Conservation (phyloP, 176 grass and related monocot species). For the Aegilops speltoides region DNA sequence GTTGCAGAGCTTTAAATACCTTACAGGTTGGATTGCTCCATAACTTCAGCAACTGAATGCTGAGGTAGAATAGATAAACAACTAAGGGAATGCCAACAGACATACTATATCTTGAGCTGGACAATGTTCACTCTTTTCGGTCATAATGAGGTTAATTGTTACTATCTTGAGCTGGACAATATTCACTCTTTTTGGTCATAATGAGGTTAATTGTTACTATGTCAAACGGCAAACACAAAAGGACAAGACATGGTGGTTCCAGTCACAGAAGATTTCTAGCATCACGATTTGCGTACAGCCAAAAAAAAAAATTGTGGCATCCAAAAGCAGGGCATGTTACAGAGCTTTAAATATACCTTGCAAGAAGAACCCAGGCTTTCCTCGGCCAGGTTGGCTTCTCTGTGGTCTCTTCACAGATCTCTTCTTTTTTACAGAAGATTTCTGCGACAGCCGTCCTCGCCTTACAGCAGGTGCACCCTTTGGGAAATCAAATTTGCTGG, state of each 20-base stretch:
- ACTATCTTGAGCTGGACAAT: too few species aligned
- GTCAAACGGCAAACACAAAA: not conserved
- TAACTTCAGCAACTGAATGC: not conserved
- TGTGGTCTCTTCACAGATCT: constrained; percentile 79
- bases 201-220: not conserved
- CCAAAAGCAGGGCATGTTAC: not conserved
- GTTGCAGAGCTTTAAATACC: not conserved
- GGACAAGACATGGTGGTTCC: too few species aligned
- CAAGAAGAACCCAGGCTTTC: constrained; percentile 49
- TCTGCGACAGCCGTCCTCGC: constrained; percentile 49
- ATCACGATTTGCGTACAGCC: not conserved
- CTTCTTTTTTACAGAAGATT: constrained; percentile 57
- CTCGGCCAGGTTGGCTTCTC: constrained; percentile 54
- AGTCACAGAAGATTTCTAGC: not conserved
- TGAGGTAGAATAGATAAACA: not conserved
- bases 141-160: too few species aligned
- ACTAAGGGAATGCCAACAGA: not conserved
- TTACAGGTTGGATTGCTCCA: not conserved
- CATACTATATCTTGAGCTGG: not conserved
- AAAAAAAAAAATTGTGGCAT: not conserved
- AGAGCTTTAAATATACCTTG: constrained; percentile 54
- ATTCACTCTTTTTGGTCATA: too few species aligned
- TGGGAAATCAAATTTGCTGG: not conserved
- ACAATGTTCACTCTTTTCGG: not conserved
- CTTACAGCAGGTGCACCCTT: constrained; percentile 44